Evolutionary conservation across 2,329 filamentous ascomycete genomes (phyloP).

Genomic region (Ophiocordyceps camponoti-leonardi): DNA sequence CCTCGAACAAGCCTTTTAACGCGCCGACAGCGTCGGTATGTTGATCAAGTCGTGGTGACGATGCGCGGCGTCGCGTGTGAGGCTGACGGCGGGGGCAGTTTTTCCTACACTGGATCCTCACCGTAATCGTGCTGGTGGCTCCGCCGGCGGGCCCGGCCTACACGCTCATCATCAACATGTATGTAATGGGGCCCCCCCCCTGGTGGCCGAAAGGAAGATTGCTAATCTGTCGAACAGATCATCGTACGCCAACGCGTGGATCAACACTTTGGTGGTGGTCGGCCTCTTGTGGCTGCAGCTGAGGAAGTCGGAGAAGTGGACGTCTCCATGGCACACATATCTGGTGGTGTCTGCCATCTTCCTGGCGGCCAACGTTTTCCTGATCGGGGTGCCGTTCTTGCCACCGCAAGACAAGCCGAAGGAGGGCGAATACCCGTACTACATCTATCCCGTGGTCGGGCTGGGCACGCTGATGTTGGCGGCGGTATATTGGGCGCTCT

Average conservation of each 20-base stretch:
- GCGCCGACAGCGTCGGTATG: conserved; percentile 1
- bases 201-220: neutral
- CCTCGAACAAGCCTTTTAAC: conserved; percentile 47
- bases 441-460: conserved; percentile 36
- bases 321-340: conserved; percentile 32
- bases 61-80: neutral
- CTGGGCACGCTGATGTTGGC: conserved; percentile 32
- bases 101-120: conserved; percentile 1
- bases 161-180: conserved; percentile 2
- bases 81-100: neutral
- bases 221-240: conserved; percentile 9
- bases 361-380: conserved; percentile 31
- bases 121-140: neutral
- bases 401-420: conserved; percentile 30
- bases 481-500: conserved; percentile 32
- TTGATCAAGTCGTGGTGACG: neutral
- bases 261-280: conserved; percentile 31
- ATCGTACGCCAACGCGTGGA: conserved; percentile 35
- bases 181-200: neutral
- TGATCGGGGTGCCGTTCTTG: conserved; percentile 36
- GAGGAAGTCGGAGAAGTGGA: conserved; percentile 32
- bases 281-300: conserved; percentile 35
- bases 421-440: conserved; percentile 35
- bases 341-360: conserved; percentile 30
- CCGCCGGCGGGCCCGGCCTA: neutral